These are phyloP conservation scores for Coemansia nantahalensis DNA, from an alignment of 192 early-diverging fungal genomes.

Conservation along the genomic window DNA sequence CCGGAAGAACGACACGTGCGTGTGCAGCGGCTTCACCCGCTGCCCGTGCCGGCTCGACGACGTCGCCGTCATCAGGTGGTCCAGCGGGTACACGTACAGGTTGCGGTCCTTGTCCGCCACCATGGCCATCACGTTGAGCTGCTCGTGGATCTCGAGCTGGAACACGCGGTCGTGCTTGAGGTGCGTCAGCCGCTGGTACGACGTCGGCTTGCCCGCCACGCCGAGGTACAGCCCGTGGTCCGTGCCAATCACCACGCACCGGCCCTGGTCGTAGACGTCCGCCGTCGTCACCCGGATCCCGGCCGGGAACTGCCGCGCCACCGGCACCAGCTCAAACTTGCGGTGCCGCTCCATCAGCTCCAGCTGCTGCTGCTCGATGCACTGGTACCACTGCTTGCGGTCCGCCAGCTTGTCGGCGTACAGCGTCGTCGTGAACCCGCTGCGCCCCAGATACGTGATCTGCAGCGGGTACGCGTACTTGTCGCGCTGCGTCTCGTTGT, in stretches of 20 bases:
- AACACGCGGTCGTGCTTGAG: constrained; percentile 69
- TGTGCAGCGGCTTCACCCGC: constrained; percentile 56
- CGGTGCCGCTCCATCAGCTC: constrained; percentile 50
- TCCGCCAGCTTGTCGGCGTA: constrained; percentile 72
- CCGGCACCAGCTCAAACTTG: constrained; percentile 53
- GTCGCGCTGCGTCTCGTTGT: constrained; percentile 43
- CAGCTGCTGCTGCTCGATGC: constrained; percentile 59
- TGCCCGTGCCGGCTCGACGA: constrained; percentile 19
- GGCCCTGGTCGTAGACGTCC: constrained; percentile 59
- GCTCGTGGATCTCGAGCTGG: constrained; percentile 85
- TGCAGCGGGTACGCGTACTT: constrained; percentile 72
- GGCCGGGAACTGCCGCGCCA: constrained; percentile 47
- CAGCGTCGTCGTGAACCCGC: constrained; percentile 68
- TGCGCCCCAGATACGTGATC: constrained; percentile 70
- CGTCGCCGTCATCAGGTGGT: constrained; percentile 51
- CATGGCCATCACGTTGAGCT: constrained; percentile 76
- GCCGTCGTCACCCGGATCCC: constrained; percentile 50
- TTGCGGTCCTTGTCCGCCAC: constrained; percentile 70
- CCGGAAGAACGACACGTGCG: constrained; percentile 71
- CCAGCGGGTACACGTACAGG: constrained; percentile 57
- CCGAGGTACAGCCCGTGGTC: constrained; percentile 83
- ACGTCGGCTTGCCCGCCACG: constrained; percentile 56
- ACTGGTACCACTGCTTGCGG: constrained; percentile 79
- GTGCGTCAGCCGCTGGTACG: constrained; percentile 56
- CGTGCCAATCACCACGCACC: constrained; percentile 74